Percentiles rank a stretch among this genome's conserved stretches.
Evolutionary conservation across 257 asterid species (phyloP).

Genomic region (Avicennia marina): DNA sequence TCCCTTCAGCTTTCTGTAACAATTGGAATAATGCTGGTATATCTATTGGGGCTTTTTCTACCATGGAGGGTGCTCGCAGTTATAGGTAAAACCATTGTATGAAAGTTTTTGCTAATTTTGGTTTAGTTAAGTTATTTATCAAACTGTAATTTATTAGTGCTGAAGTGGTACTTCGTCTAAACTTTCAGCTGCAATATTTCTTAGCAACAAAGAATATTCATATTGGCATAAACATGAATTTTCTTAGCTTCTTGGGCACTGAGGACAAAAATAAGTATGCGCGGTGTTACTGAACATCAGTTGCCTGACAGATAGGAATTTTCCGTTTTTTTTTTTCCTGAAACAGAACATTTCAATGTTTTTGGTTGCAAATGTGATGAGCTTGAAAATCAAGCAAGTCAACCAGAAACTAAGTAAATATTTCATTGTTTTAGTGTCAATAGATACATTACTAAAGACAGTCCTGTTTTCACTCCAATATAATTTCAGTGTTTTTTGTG

Average conservation of each 20-base stretch:
- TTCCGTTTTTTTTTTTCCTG: not conserved
- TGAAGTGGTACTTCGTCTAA: not conserved
- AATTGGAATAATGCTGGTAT: constrained; percentile 79
- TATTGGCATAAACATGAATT: not conserved
- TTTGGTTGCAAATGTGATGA: not conserved
- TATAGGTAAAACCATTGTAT: constrained; percentile 39
- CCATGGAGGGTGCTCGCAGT: constrained; percentile 89
- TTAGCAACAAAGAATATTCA: not conserved
- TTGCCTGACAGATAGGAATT: not conserved
- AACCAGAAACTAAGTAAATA: not conserved
- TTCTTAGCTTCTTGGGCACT: not conserved
- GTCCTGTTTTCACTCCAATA: not conserved
- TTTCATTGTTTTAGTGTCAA: not conserved
- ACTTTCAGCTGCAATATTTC: not conserved
- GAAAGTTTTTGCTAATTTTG: not conserved
- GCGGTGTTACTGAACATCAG: not conserved
- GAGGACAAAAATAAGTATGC: not conserved
- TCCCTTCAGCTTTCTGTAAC: constrained; percentile 69
- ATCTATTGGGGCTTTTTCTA: constrained; percentile 67
- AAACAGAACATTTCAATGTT: not conserved
- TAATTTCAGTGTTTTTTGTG: not conserved
- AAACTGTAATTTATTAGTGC: not conserved
- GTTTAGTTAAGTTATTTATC: constrained; percentile 8
- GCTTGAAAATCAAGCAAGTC: not conserved
- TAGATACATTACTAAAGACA: not conserved